Evolutionary conservation across 768 basidiomycete genomes (phyloP), one percentile per base, ranked within the genome.

Genomic region (Calvatia gigantea): DNA sequence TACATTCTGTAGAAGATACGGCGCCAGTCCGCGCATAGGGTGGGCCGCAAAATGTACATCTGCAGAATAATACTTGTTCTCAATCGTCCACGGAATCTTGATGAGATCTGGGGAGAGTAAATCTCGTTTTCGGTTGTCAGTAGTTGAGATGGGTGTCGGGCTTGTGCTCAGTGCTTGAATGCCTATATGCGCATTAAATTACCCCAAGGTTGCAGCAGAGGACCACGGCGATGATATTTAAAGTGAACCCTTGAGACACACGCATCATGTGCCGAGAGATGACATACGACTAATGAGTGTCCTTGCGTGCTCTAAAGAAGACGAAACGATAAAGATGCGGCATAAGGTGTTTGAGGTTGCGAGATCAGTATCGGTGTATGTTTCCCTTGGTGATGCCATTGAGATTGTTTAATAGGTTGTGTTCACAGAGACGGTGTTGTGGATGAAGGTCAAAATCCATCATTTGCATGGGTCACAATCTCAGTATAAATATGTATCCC

Each of bases 1-100:
- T 5, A 83, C 77, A 43, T 73, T 70, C 33, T 70, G 69, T 15
- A 78, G 70, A 17, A 74, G 67, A 42, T 74, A 65, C 15, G 75
- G 69, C 28, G 67, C 68, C 57, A 81, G 73, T 9, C 75, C 73
- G 28, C 73, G 69, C 51, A 83, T 66, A 15, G 77, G 71, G 52
- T 77, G 76, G 9, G 77, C 71, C 31, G 82, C 71, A 64, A 93
- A 91, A 58, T 84, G 82, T 6, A 94, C 86, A 56, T 79, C 74
- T 1, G 91, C 91, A 12, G 81, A 81, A 71, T 93, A 94, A 69
- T 94, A 94, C 67, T 82, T 86, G 73, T 92, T 92, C 49, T 71
- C 69, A 58, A 92, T 87, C 38, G 81, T 87, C 89, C 89, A 92
- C 8, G 86, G 85, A 29, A 89, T 69, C 31, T 61, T 70, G 33